Percentiles rank a stretch among this genome's conserved stretches.
Conservation (phyloP, 176 grass and related monocot genomes). For the Triticum monococcum region DNA sequence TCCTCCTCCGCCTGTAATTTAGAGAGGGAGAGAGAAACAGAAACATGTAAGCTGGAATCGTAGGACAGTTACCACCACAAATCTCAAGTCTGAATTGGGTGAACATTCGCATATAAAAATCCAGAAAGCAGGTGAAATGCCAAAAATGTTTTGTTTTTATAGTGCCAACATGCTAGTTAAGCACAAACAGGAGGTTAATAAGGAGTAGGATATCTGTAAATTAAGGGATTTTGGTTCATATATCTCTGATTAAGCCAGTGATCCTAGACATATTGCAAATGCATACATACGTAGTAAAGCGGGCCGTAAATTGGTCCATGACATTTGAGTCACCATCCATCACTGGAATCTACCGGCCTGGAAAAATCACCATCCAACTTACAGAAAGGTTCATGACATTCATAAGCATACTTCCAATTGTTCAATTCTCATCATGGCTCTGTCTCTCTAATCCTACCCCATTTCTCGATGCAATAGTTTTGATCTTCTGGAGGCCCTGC, state of each 20-base stretch:
- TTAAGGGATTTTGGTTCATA: background rate
- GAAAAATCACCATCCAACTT: background rate
- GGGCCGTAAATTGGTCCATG: background rate
- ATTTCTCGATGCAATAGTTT: background rate
- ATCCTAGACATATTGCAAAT: background rate
- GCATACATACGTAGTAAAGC: background rate
- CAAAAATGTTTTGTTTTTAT: background rate
- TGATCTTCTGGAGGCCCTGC: background rate
- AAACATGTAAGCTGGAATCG: slow-evolving; percentile 4
- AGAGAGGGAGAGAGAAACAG: background rate
- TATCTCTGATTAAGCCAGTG: background rate
- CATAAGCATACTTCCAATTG: background rate
- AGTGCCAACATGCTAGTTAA: background rate
- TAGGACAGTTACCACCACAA: background rate
- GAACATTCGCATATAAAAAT: background rate
- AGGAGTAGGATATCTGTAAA: background rate
- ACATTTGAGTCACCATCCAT: background rate
- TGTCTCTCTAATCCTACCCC: background rate
- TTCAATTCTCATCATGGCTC: background rate
- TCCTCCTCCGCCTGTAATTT: slow-evolving; percentile 66
- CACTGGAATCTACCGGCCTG: background rate
- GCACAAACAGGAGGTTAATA: background rate
- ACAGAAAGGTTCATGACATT: too few relatives aligned
- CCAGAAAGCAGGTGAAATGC: background rate
- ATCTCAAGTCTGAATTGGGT: background rate